Base-by-base conservation (phyloP, 2,329 filamentous ascomycete species). In the Aspergillus hiratsukae region DNA sequence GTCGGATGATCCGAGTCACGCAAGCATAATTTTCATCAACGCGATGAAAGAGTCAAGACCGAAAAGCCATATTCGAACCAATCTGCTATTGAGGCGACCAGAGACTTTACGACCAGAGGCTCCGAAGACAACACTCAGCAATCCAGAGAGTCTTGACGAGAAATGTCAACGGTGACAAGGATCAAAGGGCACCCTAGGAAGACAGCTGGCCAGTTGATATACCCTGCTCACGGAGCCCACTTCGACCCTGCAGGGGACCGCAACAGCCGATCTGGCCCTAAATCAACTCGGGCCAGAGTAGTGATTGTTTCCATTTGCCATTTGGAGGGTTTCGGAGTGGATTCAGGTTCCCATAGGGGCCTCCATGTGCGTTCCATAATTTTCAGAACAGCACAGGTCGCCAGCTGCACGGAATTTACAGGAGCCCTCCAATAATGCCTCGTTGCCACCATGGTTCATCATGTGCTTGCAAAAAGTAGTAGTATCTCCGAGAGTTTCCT, bases 401-500 rank as follows among this genome's bases (percentile, higher is more conserved):
- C 10, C n/a, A 43, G 40, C 19, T 43, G 40, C 40, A 43, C 4
- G 40, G 40, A 43, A 43, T 43, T 43, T 9, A 21, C n/a, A 43
- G n/a, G 40, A 11, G 40, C 31, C 51, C 48, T 56, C 49, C 54
- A 58, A 54, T 56, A 28, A 56, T 51, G 46, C 21, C 46, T 23
- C 25, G 21, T 49, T 29, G 31, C 49, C 48, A 48, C 46, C 54
- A 52, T 14, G 17, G 45, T 11, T 19, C 29, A 23, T 43, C 40
- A 58, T 54, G 46, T 60, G 52, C 61, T 54, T 49, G 49, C 64
- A n/a, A 63, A 64, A 56, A 37, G 31, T 49, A 61, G 62, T 35
- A 61, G 49, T 27, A 66, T n/a, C 53, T 43, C 65, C 61, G 66
- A 68, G 29, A 37, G 21, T 48, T 52, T 41, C 52, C 59, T 57